Evolutionary conservation across 805 yeast species (phyloP).

Genomic region (Saturnispora besseyi): DNA sequence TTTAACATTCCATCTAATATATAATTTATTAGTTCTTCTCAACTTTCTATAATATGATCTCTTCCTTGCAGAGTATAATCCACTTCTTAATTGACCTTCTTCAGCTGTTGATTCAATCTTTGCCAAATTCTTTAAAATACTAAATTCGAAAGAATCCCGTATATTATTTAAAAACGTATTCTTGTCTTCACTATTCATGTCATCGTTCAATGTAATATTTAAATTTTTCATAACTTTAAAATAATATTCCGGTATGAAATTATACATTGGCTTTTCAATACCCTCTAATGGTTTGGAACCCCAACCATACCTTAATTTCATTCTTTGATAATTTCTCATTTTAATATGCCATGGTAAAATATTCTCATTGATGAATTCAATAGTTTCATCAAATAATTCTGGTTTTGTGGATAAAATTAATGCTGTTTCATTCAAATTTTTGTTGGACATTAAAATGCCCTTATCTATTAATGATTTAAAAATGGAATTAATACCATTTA

Average conservation of each 20-base stretch:
- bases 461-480: slow-evolving; percentile 14
- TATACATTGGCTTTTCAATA: slow-evolving; percentile 7
- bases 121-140: slow-evolving; percentile 13
- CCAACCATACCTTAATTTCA: slow-evolving; percentile 11
- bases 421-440: slow-evolving; percentile 24
- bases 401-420: slow-evolving; percentile 16
- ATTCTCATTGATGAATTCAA: slow-evolving; percentile 22
- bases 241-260: slow-evolving; percentile 9
- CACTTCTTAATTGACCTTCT: not conserved
- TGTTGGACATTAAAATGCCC: slow-evolving; percentile 24
- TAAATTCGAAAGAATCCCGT: slow-evolving; percentile 8
- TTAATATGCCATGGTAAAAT: slow-evolving; percentile 21
- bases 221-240: slow-evolving; percentile 14
- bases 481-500: slow-evolving; percentile 13
- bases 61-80: not conserved
- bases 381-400: slow-evolving; percentile 16
- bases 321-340: slow-evolving; percentile 5
- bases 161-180: slow-evolving; percentile 10
- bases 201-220: slow-evolving; percentile 11
- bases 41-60: not conserved
- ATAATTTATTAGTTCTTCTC: not conserved
- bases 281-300: slow-evolving; percentile 8
- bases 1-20: slow-evolving; percentile 6
- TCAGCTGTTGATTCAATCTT: not conserved
- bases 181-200: slow-evolving; percentile 10